Base-by-base conservation (phyloP, 768 basidiomycete species). In the Postia placenta region DNA sequence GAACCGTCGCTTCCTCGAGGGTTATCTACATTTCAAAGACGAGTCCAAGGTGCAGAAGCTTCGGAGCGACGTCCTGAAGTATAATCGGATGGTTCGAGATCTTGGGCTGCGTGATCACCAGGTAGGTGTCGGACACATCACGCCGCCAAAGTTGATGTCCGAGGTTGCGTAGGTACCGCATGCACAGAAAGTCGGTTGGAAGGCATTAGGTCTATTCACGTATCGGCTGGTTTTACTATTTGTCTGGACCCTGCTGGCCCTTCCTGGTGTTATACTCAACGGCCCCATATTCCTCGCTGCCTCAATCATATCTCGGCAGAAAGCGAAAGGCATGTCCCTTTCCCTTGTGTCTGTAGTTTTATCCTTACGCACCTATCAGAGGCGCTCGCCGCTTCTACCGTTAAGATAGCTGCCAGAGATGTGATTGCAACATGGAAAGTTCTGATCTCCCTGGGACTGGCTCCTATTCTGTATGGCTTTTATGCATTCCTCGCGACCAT, bases 381-480 rank as follows among this genome's bases (percentile, higher is more conserved):
- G 78, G 95, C 95, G 5, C 83, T 98, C 50, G 95, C 95, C 25
- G 92, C 87, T 2, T 97, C 94, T 6, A 81, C 80, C 3, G 95
- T 98, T 63, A 98, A 98, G 69, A 82, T 98, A 45, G 90, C 90
- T 17, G 95, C 85, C n/a, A 79, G 90, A 35, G 95, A 98, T 59
- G 95, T 97, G n/a, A 73, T 98, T 15, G 93, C 92, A 0, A 93
- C 93, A 4, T 98, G 95, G 95, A 98, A 98, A 65, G 83, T 98
- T 27, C 76, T 98, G 25, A 92, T 98, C 48, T 93, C 92, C 2
- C 71, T 97, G 48, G 95, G 85, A n/a, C 73, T 89, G 35, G 86
- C 92, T 4, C 95, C 95, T 9, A 71, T 94, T 5, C 69, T 97
- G 30, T 97, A 95, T 70, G 64, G 78, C 3, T 67, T 88, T 57